A percentile compares a stretch with the other conserved stretches of the same genome.
phyloP scores from a whole-genome alignment of 176 grass and related monocot species.

The Carex parvula region DNA sequence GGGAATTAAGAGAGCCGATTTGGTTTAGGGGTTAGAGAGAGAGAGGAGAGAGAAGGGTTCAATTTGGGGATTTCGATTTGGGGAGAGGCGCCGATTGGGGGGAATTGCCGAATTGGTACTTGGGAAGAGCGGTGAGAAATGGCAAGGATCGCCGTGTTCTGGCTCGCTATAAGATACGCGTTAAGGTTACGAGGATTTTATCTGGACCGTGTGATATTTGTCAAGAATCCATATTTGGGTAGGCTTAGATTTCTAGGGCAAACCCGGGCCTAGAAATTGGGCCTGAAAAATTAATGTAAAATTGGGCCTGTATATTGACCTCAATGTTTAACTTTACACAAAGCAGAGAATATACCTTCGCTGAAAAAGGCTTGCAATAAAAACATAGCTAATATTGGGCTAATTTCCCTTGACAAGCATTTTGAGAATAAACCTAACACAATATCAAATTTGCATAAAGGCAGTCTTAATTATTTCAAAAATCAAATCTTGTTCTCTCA shows the following conservation, averaged over 20 bases:
- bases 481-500: too few relatives aligned
- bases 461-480: too few relatives aligned
- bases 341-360: too few relatives aligned
- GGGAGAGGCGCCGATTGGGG: neutral
- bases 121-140: neutral
- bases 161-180: neutral
- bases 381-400: too few relatives aligned
- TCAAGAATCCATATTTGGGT: neutral
- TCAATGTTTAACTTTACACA: neutral
- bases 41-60: neutral
- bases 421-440: too few relatives aligned
- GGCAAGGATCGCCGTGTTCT: neutral
- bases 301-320: neutral
- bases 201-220: neutral
- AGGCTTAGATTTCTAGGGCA: neutral
- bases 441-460: too few relatives aligned
- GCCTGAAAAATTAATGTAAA: neutral
- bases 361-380: too few relatives aligned
- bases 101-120: neutral
- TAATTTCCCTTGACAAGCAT: too few relatives aligned
- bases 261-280: neutral
- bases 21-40: neutral
- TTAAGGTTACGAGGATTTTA: neutral
- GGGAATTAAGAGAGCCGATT: conserved; percentile 1
- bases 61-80: conserved; percentile 14